A percentile compares a stretch with the other conserved stretches of the same genome.
phyloP scores from a whole-genome alignment of 169 alveolate genomes.

The Plasmodium gallinaceum region DNA sequence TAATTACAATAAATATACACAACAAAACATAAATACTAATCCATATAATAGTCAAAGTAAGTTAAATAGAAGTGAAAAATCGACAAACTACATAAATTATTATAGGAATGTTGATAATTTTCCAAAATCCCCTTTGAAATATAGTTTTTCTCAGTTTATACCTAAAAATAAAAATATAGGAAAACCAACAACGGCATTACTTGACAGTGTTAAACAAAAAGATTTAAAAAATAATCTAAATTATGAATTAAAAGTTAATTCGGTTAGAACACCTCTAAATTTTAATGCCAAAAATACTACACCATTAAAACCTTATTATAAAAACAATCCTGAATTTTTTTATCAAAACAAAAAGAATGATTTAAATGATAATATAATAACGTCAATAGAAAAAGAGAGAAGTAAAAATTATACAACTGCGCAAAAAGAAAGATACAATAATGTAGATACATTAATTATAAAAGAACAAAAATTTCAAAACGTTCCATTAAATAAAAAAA shows the following conservation, averaged over 20 bases:
- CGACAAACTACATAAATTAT: slow-evolving; percentile 17
- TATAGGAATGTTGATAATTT: not conserved
- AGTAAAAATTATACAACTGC: slow-evolving; percentile 4
- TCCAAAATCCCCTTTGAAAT: slow-evolving; percentile 20
- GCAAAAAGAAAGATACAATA: slow-evolving; percentile 6
- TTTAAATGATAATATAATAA: not conserved
- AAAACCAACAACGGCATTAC: slow-evolving; percentile 9
- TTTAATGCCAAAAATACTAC: slow-evolving; percentile 5
- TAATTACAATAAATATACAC: slow-evolving; percentile 15
- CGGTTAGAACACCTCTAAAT: slow-evolving; percentile 10
- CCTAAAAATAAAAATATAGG: slow-evolving; percentile 26
- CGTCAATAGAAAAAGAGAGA: slow-evolving; percentile 8
- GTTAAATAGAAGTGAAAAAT: slow-evolving; percentile 6
- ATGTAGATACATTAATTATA: not conserved
- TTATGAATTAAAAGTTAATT: not conserved
- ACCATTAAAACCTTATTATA: slow-evolving; percentile 11
- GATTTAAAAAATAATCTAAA: not conserved
- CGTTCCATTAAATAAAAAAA: not conserved
- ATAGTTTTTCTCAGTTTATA: slow-evolving; percentile 35
- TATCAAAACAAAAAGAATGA: not conserved
- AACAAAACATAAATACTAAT: not conserved
- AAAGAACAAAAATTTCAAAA: not conserved
- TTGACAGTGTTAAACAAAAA: slow-evolving; percentile 2
- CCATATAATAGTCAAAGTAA: slow-evolving; percentile 22
- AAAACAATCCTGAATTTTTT: not conserved